These are phyloP conservation scores for Hypocrella siamensis DNA, from an alignment of 2,329 filamentous ascomycete genomes.

Conservation along the genomic window DNA sequence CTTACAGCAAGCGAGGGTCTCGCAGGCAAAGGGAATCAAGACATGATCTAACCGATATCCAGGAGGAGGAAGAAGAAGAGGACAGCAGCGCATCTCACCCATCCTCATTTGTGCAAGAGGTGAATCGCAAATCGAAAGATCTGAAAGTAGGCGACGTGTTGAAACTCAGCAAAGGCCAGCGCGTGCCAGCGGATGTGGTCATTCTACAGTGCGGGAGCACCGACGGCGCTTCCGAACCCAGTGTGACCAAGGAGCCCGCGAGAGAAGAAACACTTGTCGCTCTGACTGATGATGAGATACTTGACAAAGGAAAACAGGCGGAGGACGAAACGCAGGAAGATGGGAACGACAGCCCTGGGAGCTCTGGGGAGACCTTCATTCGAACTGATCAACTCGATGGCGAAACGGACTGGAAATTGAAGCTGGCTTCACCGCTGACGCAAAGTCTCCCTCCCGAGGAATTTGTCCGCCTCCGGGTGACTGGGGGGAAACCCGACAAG, in stretches of 20 bases:
- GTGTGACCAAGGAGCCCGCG: conserved; percentile 13
- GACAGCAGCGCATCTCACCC: conserved; percentile 17
- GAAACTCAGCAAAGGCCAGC: conserved; percentile 79
- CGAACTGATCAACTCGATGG: conserved; percentile 93
- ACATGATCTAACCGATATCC: conserved; percentile 42
- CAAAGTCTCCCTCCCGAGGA: conserved; percentile 63
- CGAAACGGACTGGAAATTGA: conserved; percentile 96
- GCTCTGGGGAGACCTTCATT: conserved; percentile 85
- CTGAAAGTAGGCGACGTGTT: conserved; percentile 92
- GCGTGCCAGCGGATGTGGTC: conserved; percentile 86
- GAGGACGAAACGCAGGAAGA: conserved; percentile 10
- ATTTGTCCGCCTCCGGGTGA: conserved; percentile 53
- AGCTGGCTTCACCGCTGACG: conserved; percentile 71
- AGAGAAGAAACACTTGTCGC: conserved; percentile 26
- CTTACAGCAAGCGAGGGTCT: conserved; percentile 11
- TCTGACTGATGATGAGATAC: conserved; percentile 20
- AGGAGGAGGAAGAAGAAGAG: conserved; percentile 46
- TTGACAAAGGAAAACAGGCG: conserved; percentile 19
- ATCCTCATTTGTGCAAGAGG: conserved; percentile 43
- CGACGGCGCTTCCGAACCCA: conserved; percentile 26
- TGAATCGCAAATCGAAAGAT: conserved; percentile 69
- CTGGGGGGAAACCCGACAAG: conserved; percentile 78
- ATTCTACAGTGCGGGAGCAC: conserved; percentile 67
- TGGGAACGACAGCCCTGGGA: conserved; percentile 17
- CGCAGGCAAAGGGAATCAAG: conserved; percentile 15